These are phyloP conservation scores for Diaporthe capsici DNA, from an alignment of 2,329 filamentous ascomycete species.

Conservation along the genomic window DNA sequence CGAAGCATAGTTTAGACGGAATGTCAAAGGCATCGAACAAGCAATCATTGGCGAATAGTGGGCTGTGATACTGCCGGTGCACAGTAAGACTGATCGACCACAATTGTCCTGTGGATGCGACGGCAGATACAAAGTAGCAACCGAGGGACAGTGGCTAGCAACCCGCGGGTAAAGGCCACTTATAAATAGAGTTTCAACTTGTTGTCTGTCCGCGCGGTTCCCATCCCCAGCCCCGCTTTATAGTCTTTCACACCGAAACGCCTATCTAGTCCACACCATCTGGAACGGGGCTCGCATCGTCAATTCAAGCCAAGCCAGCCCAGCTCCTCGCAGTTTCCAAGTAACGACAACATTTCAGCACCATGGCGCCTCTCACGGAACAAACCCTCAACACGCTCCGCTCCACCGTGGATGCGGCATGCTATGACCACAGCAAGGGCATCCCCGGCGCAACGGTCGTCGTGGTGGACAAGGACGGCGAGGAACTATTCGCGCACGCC, in stretches of 20 bases:
- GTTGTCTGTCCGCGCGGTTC: not conserved
- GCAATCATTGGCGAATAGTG: not conserved
- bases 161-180: not conserved
- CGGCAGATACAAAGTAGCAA: not conserved
- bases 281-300: not conserved
- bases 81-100: not conserved
- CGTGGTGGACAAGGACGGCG: slow-evolving; percentile 62
- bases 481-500: slow-evolving; percentile 63
- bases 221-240: slow-evolving; percentile 24
- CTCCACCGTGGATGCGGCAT: slow-evolving; percentile 54
- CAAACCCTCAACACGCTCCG: slow-evolving; percentile 44
- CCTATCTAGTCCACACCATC: not conserved
- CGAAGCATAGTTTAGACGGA: not conserved
- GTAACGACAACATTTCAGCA: not conserved
- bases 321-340: not conserved
- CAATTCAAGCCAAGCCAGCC: not conserved
- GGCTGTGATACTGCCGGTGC: not conserved
- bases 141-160: not conserved
- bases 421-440: slow-evolving; percentile 53
- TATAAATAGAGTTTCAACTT: slow-evolving; percentile 1
- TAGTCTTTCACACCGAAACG: slow-evolving; percentile 12
- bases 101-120: not conserved
- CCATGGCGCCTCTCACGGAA: slow-evolving; percentile 43
- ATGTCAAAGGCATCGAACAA: not conserved
- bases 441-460: slow-evolving; percentile 62